Evolutionary conservation across 2,329 filamentous ascomycete genomes (phyloP).

Genomic region (Helotiales sp.): DNA sequence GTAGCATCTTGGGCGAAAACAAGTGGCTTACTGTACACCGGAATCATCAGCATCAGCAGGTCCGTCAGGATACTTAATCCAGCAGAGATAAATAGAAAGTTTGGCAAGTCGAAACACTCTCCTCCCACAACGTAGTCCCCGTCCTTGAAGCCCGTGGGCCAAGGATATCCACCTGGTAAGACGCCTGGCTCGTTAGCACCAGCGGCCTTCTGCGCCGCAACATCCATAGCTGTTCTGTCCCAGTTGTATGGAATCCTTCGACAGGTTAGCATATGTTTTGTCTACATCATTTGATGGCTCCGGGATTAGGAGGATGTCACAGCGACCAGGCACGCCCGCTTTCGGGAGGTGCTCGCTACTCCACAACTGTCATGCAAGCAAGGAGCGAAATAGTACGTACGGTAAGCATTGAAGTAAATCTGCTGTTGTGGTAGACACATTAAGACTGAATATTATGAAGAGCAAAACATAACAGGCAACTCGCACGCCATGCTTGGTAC

Average conservation of each 20-base stretch:
- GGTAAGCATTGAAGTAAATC: constrained; percentile 10
- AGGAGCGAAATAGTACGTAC: too few species aligned
- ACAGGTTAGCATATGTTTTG: too few species aligned
- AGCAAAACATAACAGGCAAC: constrained; percentile 7
- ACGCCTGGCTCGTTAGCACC: constrained; percentile 14
- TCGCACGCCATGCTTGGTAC: constrained; percentile 26
- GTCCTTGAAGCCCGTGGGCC: constrained; percentile 18
- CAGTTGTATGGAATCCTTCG: constrained; percentile 10
- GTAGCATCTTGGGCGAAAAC: too few species aligned
- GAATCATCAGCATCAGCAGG: constrained; percentile 22
- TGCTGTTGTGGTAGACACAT: not conserved
- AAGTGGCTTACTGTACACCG: too few species aligned
- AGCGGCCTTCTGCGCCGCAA: constrained; percentile 5
- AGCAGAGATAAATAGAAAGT: constrained; percentile 20
- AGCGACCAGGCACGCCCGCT: too few species aligned
- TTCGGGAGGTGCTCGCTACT: too few species aligned
- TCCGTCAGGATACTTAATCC: constrained; percentile 24
- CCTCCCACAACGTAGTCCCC: constrained; percentile 19
- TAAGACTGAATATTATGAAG: constrained; percentile 4
- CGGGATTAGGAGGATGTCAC: too few species aligned
- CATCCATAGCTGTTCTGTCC: constrained; percentile 5
- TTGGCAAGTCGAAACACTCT: constrained; percentile 16
- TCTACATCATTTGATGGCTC: too few species aligned
- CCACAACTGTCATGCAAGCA: too few species aligned
- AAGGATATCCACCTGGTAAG: constrained; percentile 1